Base-by-base conservation (phyloP, 257 asterid genomes). In the Solanum medicagineum region DNA sequence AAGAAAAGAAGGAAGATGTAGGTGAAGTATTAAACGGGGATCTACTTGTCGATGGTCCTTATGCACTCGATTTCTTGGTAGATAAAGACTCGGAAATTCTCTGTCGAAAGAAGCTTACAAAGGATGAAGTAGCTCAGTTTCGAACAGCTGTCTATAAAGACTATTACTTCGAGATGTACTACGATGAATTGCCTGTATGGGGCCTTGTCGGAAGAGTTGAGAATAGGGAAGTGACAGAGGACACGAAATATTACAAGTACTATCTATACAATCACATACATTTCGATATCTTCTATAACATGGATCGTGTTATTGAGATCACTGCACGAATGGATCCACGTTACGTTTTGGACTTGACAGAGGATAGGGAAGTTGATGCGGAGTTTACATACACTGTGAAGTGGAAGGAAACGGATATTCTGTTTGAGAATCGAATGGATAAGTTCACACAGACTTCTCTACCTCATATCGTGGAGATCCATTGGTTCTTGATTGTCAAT, bases 161-260 rank as follows among this genome's bases (percentile, higher is more conserved):
- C 88, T 94, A 94, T 79, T 94, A 90, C 85, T 93, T 94, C 19
- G 94, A 94, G 54, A 93, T 94, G 97, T 93, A 92, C 89, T 94
- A 93, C 24, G 98, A 94, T 84, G 98, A 94, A 87, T 86, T 94
- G 88, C 97, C 98, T 8, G 87, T 93, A 22, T 94, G 98, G 98
- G 98, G 97, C 32, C 93, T 94, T 69, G 86, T 94, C 29, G 97
- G 98, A 22, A 90, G 90, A 88, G 93, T 93, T 70, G 94, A 94
- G 77, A 77, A 77, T 26, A 91, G 89, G 85, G 97, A 93, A 86
- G 94, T 90, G 81, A 90, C 88, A 89, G 80, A 88, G n/a, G 97
- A 94, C 75, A 94, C 94, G 7, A 91, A 89, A 68, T 93, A 93
- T 85, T 91, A 90, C 86, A 93, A 89, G 68, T 94, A 93, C 87